Evolutionary conservation across 2,329 filamentous ascomycete species (phyloP).

Genomic region (Cryphonectria nitschkei): DNA sequence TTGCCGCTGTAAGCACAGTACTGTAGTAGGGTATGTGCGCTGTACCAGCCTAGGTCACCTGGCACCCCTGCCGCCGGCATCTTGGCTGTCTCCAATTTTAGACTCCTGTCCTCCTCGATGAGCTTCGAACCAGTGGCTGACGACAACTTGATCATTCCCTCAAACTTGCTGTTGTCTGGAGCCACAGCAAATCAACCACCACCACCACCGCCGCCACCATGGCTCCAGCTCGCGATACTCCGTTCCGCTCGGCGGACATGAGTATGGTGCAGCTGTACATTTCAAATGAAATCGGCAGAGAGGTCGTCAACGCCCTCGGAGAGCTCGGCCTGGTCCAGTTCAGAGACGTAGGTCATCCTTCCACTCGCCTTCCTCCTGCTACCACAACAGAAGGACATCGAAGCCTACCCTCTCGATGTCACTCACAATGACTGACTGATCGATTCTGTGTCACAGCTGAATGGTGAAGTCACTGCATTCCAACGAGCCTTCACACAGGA

Average conservation of each 20-base stretch:
- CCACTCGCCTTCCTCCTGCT: conserved; percentile 30
- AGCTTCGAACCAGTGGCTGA: conserved; percentile 22
- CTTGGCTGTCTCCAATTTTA: conserved; percentile 14
- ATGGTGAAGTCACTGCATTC: conserved; percentile 89
- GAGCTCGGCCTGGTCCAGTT: conserved; percentile 97
- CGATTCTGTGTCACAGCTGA: conserved; percentile 64
- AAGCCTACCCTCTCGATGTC: not conserved
- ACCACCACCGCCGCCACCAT: conserved; percentile 46
- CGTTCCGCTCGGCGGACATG: conserved; percentile 99
- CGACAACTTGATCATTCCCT: conserved; percentile 19
- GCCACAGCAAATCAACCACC: conserved; percentile 18
- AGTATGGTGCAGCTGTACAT: conserved; percentile 99
- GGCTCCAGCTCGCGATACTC: conserved; percentile 79
- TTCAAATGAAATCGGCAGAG: conserved; percentile 96
- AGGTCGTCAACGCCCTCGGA: conserved; percentile 94
- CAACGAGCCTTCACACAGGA: conserved; percentile 97
- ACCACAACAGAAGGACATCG: conserved; percentile 6
- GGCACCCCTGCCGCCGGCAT: conserved; percentile 6
- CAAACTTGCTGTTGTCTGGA: conserved; percentile 19
- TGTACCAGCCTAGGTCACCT: not conserved
- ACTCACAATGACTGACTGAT: conserved; percentile 29
- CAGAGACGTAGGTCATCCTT: conserved; percentile 73
- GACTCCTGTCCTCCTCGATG: conserved; percentile 6
- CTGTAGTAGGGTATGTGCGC: too few relatives aligned
- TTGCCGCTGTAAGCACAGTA: not conserved